Percentiles rank a stretch among this genome's conserved stretches.
phyloP scores from a whole-genome alignment of 106 monocot genomes.

The Platanthera guangdongensis region DNA sequence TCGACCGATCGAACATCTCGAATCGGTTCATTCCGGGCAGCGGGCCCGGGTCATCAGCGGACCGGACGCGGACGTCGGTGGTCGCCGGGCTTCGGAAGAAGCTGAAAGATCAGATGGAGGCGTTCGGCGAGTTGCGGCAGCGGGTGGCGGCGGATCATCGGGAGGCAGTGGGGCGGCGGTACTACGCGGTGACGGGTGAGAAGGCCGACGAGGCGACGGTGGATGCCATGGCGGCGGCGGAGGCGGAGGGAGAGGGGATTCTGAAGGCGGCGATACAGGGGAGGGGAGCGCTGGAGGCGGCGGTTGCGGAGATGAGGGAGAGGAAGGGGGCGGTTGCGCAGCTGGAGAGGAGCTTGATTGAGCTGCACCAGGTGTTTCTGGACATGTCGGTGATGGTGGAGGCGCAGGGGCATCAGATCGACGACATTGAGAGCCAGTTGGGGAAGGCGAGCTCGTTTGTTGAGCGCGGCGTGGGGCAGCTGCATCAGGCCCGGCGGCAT shows the following conservation, averaged over 20 bases:
- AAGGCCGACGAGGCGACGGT: slow-evolving; percentile 39
- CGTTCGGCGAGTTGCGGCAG: slow-evolving; percentile 24
- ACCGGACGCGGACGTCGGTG: slow-evolving; percentile 36
- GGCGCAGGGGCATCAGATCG: slow-evolving; percentile 41
- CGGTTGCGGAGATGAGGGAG: slow-evolving; percentile 43
- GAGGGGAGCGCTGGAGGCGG: slow-evolving; percentile 40
- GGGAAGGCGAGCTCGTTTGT: slow-evolving; percentile 33
- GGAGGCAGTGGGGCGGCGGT: slow-evolving; percentile 32
- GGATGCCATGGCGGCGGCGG: slow-evolving; percentile 26
- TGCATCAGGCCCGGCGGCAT: slow-evolving; percentile 5
- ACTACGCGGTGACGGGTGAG: slow-evolving; percentile 42
- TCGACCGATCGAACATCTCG: slow-evolving; percentile 35
- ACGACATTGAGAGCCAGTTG: slow-evolving; percentile 47
- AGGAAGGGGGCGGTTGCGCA: slow-evolving; percentile 37
- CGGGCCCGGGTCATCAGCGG: slow-evolving; percentile 35
- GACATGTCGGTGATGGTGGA: slow-evolving; percentile 34
- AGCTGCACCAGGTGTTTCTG: slow-evolving; percentile 14
- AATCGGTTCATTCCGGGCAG: slow-evolving; percentile 28
- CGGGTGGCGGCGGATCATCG: slow-evolving; percentile 22
- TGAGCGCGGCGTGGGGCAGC: slow-evolving; percentile 16
- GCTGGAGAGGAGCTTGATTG: slow-evolving; percentile 30
- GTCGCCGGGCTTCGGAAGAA: slow-evolving; percentile 34
- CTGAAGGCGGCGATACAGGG: slow-evolving; percentile 31
- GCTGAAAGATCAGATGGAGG: slow-evolving; percentile 36
- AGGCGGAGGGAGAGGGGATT: slow-evolving; percentile 30